These are phyloP conservation scores for Coelastrella sp. DNA, from an alignment of 139 green algal species.

Conservation along the genomic window DNA sequence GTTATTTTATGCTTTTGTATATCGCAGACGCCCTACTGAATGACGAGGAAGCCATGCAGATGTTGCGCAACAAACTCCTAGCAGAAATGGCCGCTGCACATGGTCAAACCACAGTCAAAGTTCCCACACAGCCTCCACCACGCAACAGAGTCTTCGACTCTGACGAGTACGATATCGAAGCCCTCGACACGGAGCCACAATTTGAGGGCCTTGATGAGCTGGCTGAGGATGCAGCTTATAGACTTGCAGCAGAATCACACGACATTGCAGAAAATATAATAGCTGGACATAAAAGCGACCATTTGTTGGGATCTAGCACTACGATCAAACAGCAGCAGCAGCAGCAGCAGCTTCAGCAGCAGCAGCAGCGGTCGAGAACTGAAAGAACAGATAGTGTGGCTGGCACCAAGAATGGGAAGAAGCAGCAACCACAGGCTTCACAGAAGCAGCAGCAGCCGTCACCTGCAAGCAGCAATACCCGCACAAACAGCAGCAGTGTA, in stretches of 20 bases:
- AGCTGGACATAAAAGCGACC: neutral
- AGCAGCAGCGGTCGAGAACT: neutral
- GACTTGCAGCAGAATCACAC: neutral
- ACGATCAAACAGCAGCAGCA: constrained; percentile 2
- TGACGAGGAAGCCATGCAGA: constrained; percentile 12
- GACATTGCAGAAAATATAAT: constrained; percentile 45
- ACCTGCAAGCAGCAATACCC: neutral
- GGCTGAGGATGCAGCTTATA: constrained; percentile 9
- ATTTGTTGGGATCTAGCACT: neutral
- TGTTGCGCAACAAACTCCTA: constrained; percentile 19
- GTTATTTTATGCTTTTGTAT: neutral
- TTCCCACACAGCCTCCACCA: neutral
- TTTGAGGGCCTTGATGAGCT: constrained; percentile 13
- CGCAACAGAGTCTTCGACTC: constrained; percentile 14
- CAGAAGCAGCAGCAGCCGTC: neutral
- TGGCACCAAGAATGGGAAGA: no score
- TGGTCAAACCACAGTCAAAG: neutral
- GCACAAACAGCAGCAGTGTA: constrained; percentile 7
- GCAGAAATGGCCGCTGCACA: constrained; percentile 24
- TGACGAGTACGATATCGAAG: constrained; percentile 32
- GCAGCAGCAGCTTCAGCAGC: neutral
- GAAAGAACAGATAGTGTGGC: no score
- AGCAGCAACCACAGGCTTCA: neutral
- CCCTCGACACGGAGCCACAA: neutral
- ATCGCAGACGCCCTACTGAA: constrained; percentile 20